phyloP scores from a whole-genome alignment of 208 protist genomes.

The Leishmania arabica region DNA sequence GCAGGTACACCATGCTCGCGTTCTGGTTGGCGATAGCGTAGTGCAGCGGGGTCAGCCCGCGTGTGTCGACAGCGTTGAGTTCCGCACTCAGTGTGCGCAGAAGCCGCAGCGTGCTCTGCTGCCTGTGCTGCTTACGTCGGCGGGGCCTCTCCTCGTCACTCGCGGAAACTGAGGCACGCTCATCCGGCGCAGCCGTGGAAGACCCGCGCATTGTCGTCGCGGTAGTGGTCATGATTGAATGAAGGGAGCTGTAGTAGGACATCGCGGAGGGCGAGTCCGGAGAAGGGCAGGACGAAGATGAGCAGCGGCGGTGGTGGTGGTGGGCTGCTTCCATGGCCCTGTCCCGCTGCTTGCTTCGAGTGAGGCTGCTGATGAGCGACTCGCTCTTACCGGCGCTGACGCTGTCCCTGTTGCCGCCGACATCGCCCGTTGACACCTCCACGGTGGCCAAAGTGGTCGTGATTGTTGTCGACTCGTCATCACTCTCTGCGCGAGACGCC shows the following conservation, averaged over 20 bases:
- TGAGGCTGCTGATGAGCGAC: background rate
- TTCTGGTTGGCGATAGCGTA: slow-evolving; percentile 55
- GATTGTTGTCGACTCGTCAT: background rate
- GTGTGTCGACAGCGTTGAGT: slow-evolving; percentile 37
- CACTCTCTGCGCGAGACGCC: background rate
- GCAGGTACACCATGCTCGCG: slow-evolving; percentile 39
- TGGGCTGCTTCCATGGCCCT: background rate
- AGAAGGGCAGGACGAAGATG: background rate
- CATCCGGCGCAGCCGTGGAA: background rate
- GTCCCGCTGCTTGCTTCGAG: background rate
- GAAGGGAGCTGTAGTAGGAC: slow-evolving; percentile 17
- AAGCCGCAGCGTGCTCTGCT: slow-evolving; percentile 17
- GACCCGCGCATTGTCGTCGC: background rate
- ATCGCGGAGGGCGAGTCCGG: background rate
- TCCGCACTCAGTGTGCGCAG: slow-evolving; percentile 16
- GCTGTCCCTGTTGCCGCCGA: background rate
- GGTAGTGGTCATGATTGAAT: background rate
- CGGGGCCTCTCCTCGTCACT: background rate
- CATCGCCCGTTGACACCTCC: background rate
- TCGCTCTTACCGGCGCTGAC: background rate
- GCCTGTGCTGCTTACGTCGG: background rate
- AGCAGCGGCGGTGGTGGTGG: background rate
- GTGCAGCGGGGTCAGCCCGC: slow-evolving; percentile 45
- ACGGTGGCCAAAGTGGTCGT: background rate
- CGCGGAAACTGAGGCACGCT: background rate